phyloP scores from a whole-genome alignment of 805 yeast species.

The Yarrowia sp. region DNA sequence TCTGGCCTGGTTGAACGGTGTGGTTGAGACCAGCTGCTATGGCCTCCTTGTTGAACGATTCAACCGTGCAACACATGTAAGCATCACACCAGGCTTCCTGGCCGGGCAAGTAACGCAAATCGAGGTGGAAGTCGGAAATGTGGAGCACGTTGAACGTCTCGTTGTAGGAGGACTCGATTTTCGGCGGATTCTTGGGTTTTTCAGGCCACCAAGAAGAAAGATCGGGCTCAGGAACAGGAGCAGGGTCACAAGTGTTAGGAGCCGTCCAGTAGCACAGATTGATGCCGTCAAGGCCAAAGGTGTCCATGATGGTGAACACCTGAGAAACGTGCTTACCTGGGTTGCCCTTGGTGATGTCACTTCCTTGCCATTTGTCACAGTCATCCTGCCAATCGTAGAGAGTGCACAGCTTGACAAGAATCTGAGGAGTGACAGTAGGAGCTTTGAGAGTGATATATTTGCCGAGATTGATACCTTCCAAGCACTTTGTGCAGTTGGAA shows the following conservation, averaged over 20 bases:
- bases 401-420: slow-evolving; percentile 1
- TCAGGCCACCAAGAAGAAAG: not conserved
- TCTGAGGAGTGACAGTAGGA: not conserved
- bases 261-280: not conserved
- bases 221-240: slow-evolving; percentile 3
- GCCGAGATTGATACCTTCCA: not conserved
- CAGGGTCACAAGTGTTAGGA: not conserved
- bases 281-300: not conserved
- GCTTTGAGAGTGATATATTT: not conserved
- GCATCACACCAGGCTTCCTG: slow-evolving; percentile 1
- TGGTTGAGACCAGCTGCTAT: not conserved
- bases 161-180: not conserved
- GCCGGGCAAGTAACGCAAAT: not conserved
- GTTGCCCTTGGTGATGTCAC: slow-evolving; percentile 1
- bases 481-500: not conserved
- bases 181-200: not conserved
- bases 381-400: slow-evolving; percentile 4
- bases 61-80: not conserved
- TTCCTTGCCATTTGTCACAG: not conserved
- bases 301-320: slow-evolving; percentile 1
- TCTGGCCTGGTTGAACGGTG: not conserved
- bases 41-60: not conserved
- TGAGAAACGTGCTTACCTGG: slow-evolving; percentile 1
- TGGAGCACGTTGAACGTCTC: not conserved
- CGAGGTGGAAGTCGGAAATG: slow-evolving; percentile 1